Conservation (phyloP, 495 filamentous ascomycete genomes). For the Talaromyces proteolyticus region DNA sequence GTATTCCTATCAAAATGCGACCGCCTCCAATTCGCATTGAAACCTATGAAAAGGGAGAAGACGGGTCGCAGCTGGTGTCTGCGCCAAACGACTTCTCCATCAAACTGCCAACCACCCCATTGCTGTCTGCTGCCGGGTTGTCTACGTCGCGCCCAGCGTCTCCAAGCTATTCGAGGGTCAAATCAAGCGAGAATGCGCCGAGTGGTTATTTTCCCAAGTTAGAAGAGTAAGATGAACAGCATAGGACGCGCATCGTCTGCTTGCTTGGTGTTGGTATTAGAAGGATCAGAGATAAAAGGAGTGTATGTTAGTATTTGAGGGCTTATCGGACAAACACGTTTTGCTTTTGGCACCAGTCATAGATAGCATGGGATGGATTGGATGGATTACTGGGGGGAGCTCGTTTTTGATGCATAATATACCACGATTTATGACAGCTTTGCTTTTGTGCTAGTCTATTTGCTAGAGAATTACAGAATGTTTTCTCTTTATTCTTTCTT, state of each 20-base stretch:
- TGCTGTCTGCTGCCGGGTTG: slow-evolving; percentile 43
- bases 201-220: slow-evolving; percentile 3
- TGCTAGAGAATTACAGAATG: not conserved
- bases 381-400: too few species aligned
- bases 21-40: slow-evolving; percentile 72
- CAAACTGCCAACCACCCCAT: slow-evolving; percentile 43
- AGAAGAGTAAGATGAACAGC: slow-evolving; percentile 1
- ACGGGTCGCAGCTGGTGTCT: not conserved
- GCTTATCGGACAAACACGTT: too few species aligned
- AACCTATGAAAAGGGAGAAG: slow-evolving; percentile 58
- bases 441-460: not conserved
- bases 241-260: too few species aligned
- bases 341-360: not conserved
- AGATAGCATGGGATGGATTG: not conserved
- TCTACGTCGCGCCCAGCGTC: slow-evolving; percentile 65
- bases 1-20: slow-evolving; percentile 40
- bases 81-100: slow-evolving; percentile 44
- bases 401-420: not conserved
- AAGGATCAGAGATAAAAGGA: not conserved
- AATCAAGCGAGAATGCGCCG: slow-evolving; percentile 24
- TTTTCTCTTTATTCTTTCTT: not conserved
- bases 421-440: not conserved
- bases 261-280: too few species aligned
- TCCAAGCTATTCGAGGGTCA: slow-evolving; percentile 49
- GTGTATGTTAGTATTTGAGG: not conserved